Conservation (phyloP, 345 rosid genomes). For the Mercurialis annua region DNA sequence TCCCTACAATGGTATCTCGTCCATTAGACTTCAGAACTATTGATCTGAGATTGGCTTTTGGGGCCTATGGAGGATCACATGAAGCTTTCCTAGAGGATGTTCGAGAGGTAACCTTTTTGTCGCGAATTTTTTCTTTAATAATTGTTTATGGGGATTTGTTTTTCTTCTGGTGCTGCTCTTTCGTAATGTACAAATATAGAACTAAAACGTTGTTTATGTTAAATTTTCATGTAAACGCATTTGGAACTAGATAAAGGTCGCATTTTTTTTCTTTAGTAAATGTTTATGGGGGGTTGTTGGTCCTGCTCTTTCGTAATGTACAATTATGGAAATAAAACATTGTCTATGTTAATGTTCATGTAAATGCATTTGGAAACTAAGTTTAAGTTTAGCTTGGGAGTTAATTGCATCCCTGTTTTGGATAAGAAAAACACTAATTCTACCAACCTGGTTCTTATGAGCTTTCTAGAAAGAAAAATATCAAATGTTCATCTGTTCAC, state of each 20-base stretch:
- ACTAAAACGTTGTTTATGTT: conserved; percentile 1
- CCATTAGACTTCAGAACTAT: conserved; percentile 40
- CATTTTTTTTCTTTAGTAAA: neutral
- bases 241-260: no score
- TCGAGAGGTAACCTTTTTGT: conserved; percentile 31
- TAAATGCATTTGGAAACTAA: neutral
- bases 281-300: no score
- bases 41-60: conserved; percentile 33
- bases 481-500: neutral
- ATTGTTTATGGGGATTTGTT: no score
- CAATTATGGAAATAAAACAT: neutral
- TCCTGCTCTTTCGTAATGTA: neutral
- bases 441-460: neutral
- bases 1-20: conserved; percentile 35
- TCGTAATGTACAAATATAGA: neutral
- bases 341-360: conserved; percentile 1
- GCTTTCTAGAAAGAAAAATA: neutral
- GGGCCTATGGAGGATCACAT: conserved; percentile 37
- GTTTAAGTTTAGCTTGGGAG: neutral
- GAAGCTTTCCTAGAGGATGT: conserved; percentile 46
- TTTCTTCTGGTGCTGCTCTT: neutral
- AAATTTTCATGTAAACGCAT: neutral
- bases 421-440: neutral
- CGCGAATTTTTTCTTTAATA: neutral
- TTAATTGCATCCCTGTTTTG: neutral